Conservation (phyloP, 129 eudicot genomes). For the Lactuca saligna region DNA sequence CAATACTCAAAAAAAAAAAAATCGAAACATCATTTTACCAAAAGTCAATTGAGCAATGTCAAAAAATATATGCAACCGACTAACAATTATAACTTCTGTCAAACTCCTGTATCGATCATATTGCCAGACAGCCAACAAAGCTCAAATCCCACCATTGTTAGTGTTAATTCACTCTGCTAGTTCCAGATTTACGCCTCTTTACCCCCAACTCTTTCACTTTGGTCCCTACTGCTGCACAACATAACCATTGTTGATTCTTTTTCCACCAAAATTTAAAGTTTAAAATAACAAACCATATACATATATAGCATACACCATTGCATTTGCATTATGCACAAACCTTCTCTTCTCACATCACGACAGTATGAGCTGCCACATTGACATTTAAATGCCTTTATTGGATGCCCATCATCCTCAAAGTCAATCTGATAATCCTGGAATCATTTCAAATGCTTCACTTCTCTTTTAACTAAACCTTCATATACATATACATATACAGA, state of each 20-base stretch:
- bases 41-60: neutral
- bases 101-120: conserved; percentile 11
- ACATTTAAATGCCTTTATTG: conserved; percentile 67
- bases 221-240: neutral
- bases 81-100: neutral
- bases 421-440: conserved; percentile 76
- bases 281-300: neutral
- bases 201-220: conserved; percentile 14
- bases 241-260: neutral
- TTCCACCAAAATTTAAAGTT: neutral
- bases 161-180: neutral
- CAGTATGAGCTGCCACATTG: conserved; percentile 51
- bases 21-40: neutral
- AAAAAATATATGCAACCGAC: neutral
- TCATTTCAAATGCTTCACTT: neutral
- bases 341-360: conserved; percentile 44
- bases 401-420: conserved; percentile 62
- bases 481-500: neutral
- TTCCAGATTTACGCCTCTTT: conserved; percentile 11
- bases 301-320: neutral
- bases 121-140: neutral
- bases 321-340: conserved; percentile 15
- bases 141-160: conserved; percentile 17
- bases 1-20: neutral
- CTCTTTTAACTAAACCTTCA: neutral